Conservation (phyloP, 202 grass and related monocot genomes). For the Alloteropsis angusta region DNA sequence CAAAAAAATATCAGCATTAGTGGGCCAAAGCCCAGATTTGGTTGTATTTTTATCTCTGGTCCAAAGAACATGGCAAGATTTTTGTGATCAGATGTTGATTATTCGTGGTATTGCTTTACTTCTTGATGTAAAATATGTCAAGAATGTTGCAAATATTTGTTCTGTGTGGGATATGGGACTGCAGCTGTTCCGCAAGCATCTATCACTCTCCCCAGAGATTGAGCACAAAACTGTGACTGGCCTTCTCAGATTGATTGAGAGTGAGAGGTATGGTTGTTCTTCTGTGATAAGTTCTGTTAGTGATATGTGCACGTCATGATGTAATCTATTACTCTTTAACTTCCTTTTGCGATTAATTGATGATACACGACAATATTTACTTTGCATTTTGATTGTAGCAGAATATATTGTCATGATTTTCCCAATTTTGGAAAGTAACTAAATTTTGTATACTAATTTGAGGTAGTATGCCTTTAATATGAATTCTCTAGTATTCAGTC, state of each 20-base stretch:
- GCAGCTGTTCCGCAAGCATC: conserved; percentile 80
- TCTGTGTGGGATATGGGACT: conserved; percentile 96
- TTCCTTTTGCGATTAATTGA: neutral
- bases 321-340: neutral
- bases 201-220: conserved; percentile 53
- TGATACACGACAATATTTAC: neutral
- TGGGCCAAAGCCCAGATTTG: conserved; percentile 94
- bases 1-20: conserved; percentile 63
- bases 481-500: neutral
- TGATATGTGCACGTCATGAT: neutral
- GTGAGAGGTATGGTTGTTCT: conserved; percentile 62
- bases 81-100: conserved; percentile 98
- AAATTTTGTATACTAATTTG: neutral
- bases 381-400: neutral
- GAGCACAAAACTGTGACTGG: conserved; percentile 88
- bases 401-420: neutral
- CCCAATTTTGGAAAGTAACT: neutral
- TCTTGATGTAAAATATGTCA: conserved; percentile 99
- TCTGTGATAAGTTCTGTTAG: conserved; percentile 5
- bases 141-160: conserved; percentile 71
- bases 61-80: conserved; percentile 98
- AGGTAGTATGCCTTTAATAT: neutral
- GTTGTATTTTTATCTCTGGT: conserved; percentile 86
- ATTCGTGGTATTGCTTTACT: conserved; percentile 96
- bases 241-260: conserved; percentile 93